These are phyloP conservation scores for Scytalidium sp. DNA, from an alignment of 2,329 filamentous ascomycete species.

Conservation along the genomic window DNA sequence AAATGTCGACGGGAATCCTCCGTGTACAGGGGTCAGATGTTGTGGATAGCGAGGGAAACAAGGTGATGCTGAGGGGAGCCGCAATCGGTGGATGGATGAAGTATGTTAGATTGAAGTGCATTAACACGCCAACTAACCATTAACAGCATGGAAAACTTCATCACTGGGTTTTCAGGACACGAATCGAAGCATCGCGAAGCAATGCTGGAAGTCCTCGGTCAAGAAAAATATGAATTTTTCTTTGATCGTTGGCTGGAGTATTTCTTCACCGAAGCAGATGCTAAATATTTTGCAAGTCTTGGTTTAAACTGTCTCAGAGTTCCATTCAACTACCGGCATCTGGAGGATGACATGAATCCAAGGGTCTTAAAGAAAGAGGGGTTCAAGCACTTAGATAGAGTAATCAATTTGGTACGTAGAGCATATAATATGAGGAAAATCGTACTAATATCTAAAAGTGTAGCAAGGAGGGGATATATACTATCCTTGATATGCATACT, in stretches of 20 bases:
- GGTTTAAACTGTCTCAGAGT: slow-evolving; percentile 57
- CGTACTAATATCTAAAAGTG: slow-evolving; percentile 5
- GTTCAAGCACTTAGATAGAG: slow-evolving; percentile 43
- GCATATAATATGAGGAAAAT: background rate
- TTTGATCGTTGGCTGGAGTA: slow-evolving; percentile 44
- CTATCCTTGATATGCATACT: slow-evolving; percentile 47
- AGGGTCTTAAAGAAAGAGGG: slow-evolving; percentile 39
- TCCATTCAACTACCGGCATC: slow-evolving; percentile 59
- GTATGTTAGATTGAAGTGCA: slow-evolving; percentile 2
- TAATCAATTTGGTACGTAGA: slow-evolving; percentile 29
- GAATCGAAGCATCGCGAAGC: slow-evolving; percentile 53
- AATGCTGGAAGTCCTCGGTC: slow-evolving; percentile 49
- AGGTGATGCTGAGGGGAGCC: slow-evolving; percentile 36
- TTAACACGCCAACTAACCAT: background rate
- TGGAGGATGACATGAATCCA: slow-evolving; percentile 45
- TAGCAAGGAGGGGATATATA: slow-evolving; percentile 44
- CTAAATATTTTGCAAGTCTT: slow-evolving; percentile 52
- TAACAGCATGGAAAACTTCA: slow-evolving; percentile 59
- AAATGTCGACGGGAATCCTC: slow-evolving; percentile 28
- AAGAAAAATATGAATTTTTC: slow-evolving; percentile 57
- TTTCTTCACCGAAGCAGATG: slow-evolving; percentile 58
- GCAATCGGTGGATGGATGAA: slow-evolving; percentile 41
- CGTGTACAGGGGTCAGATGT: slow-evolving; percentile 31
- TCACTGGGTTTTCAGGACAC: slow-evolving; percentile 58
- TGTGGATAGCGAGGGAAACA: slow-evolving; percentile 30